phyloP scores from a whole-genome alignment of 345 rosid genomes.

The Ceriops tagal region DNA sequence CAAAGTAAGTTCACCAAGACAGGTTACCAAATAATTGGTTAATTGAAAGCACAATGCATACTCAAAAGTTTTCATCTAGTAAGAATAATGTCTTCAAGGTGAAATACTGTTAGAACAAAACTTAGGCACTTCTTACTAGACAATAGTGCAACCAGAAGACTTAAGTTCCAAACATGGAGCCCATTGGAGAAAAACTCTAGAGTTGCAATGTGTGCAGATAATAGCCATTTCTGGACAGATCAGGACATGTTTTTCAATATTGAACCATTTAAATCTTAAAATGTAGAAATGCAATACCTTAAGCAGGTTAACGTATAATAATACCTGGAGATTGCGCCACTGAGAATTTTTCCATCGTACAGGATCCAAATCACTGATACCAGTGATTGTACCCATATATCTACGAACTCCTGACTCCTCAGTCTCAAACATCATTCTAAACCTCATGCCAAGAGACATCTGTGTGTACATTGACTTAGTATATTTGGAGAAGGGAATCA shows the following conservation, averaged over 20 bases:
- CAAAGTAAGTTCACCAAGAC: too few relatives aligned
- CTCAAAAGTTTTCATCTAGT: not conserved
- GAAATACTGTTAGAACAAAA: not conserved
- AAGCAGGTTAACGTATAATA: not conserved
- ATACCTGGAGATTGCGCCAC: slow-evolving; percentile 99
- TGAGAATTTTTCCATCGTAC: slow-evolving; percentile 92
- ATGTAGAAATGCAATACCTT: not conserved
- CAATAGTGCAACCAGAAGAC: not conserved
- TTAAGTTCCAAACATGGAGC: not conserved
- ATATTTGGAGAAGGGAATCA: slow-evolving; percentile 91
- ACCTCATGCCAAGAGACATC: slow-evolving; percentile 90
- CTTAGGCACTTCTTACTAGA: not conserved
- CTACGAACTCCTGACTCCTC: slow-evolving; percentile 95
- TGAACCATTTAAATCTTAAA: too few relatives aligned
- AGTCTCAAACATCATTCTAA: slow-evolving; percentile 97
- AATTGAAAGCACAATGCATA: too few relatives aligned
- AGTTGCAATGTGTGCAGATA: not conserved
- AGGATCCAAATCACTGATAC: slow-evolving; percentile 79
- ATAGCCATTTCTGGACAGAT: not conserved
- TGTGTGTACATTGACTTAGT: slow-evolving; percentile 82
- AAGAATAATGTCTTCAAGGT: not conserved
- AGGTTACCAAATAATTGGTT: too few relatives aligned
- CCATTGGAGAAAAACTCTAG: not conserved
- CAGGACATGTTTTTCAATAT: too few relatives aligned
- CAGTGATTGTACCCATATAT: slow-evolving; percentile 95